Conservation (phyloP, 2,329 filamentous ascomycete genomes). For the Elsinoe necatrix region DNA sequence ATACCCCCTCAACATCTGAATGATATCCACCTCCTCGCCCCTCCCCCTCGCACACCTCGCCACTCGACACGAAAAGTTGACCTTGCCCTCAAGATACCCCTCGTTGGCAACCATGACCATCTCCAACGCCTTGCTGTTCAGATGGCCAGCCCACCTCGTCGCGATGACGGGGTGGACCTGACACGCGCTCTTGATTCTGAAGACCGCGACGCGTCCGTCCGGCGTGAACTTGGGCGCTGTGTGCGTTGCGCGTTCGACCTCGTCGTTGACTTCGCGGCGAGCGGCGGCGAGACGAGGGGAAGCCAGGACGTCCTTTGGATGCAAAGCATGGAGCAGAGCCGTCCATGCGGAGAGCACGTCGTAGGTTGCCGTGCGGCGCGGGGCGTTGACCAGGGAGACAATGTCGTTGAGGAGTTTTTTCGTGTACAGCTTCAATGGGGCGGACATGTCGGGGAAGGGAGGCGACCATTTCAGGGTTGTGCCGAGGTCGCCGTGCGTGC, state of each 20-base stretch:
- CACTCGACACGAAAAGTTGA: slow-evolving; percentile 60
- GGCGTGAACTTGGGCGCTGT: slow-evolving; percentile 55
- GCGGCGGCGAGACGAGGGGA: slow-evolving; percentile 46
- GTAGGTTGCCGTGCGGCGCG: slow-evolving; percentile 52
- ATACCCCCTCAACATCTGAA: slow-evolving; percentile 47
- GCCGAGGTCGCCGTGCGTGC: slow-evolving; percentile 59
- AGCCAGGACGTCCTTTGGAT: slow-evolving; percentile 45
- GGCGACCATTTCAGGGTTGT: slow-evolving; percentile 56
- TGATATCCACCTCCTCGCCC: slow-evolving; percentile 55
- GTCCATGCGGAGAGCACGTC: slow-evolving; percentile 54
- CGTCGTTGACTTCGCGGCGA: slow-evolving; percentile 50
- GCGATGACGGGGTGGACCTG: slow-evolving; percentile 62
- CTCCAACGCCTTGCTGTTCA: slow-evolving; percentile 51
- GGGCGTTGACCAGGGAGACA: slow-evolving; percentile 57
- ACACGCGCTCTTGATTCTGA: slow-evolving; percentile 51
- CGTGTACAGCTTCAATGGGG: slow-evolving; percentile 51
- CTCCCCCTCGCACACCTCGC: slow-evolving; percentile 47
- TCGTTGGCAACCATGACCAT: slow-evolving; percentile 60
- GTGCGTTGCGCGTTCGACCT: slow-evolving; percentile 54
- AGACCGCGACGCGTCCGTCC: slow-evolving; percentile 54
- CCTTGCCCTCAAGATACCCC: slow-evolving; percentile 53
- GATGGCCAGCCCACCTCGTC: slow-evolving; percentile 55
- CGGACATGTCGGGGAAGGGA: slow-evolving; percentile 58
- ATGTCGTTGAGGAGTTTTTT: slow-evolving; percentile 56
- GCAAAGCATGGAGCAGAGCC: slow-evolving; percentile 44